Conservation (phyloP, 768 basidiomycete genomes). For the Gymnopilus junonius region DNA sequence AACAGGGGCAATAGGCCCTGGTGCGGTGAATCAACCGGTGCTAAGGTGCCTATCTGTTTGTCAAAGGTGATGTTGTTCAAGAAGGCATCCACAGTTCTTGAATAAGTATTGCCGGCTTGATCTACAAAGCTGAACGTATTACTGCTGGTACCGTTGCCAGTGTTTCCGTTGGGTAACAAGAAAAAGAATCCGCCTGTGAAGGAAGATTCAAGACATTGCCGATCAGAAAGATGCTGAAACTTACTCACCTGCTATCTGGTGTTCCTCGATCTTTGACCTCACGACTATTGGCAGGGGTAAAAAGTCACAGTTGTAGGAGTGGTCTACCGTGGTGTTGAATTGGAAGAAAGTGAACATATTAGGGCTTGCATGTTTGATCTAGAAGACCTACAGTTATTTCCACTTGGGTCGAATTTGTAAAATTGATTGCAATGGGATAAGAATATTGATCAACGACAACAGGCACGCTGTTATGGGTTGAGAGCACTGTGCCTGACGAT, state of each 20-base stretch:
- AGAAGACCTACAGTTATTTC: conserved; percentile 38
- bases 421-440: conserved; percentile 51
- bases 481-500: conserved; percentile 38
- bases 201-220: not conserved
- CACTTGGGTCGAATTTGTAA: conserved; percentile 40
- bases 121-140: conserved; percentile 71
- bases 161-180: conserved; percentile 47
- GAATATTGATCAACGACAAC: conserved; percentile 46
- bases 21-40: conserved; percentile 19
- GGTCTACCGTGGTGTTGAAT: conserved; percentile 52
- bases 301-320: conserved; percentile 66
- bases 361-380: conserved; percentile 30
- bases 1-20: conserved; percentile 8
- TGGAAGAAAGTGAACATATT: conserved; percentile 5
- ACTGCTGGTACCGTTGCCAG: conserved; percentile 71
- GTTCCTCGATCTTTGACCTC: conserved; percentile 59
- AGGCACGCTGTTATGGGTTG: conserved; percentile 46
- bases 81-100: conserved; percentile 61
- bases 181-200: conserved; percentile 54
- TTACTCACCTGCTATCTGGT: conserved; percentile 63
- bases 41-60: conserved; percentile 54
- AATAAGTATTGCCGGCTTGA: conserved; percentile 62
- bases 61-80: conserved; percentile 67
- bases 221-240: not conserved
- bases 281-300: conserved; percentile 62